These are phyloP conservation scores for Gentiana macrophylla DNA, from an alignment of 257 asterid species.

Conservation along the genomic window DNA sequence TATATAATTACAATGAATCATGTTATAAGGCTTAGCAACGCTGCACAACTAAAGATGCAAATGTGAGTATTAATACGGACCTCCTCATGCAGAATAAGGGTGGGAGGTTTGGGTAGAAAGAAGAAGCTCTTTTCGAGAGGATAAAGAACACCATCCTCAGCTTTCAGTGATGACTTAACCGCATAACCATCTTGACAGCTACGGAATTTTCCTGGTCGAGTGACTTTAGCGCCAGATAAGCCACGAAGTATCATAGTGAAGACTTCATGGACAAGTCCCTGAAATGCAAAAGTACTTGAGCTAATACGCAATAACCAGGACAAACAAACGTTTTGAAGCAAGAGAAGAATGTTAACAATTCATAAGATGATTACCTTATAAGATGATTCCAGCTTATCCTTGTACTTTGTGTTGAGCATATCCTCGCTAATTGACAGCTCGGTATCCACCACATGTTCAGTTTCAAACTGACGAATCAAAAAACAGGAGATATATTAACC, in stretches of 20 bases:
- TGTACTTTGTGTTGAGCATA: slow-evolving; percentile 61
- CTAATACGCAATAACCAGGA: not conserved
- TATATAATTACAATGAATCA: too few relatives aligned
- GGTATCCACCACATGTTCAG: slow-evolving; percentile 59
- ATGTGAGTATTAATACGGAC: slow-evolving; percentile 14
- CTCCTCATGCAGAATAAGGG: slow-evolving; percentile 95
- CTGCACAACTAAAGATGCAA: too few relatives aligned
- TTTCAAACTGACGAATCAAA: slow-evolving; percentile 59
- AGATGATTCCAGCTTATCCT: slow-evolving; percentile 56
- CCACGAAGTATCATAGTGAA: slow-evolving; percentile 73
- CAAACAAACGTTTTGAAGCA: not conserved
- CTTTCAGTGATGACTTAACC: slow-evolving; percentile 94
- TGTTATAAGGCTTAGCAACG: too few relatives aligned
- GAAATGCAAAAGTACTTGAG: slow-evolving; percentile 15
- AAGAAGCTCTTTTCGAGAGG: slow-evolving; percentile 97
- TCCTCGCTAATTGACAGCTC: slow-evolving; percentile 61
- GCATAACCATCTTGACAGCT: slow-evolving; percentile 85
- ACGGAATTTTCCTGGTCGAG: slow-evolving; percentile 89
- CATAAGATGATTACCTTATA: slow-evolving; percentile 43
- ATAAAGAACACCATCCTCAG: slow-evolving; percentile 98
- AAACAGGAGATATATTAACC: not conserved
- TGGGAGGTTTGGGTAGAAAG: slow-evolving; percentile 97
- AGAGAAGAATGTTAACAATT: not conserved
- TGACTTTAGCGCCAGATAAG: slow-evolving; percentile 84
- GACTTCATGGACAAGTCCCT: slow-evolving; percentile 84